Evolutionary conservation across 2,329 filamentous ascomycete species (phyloP), one percentile per base, ranked within the genome.

Genomic region (Fusarium avenaceum): DNA sequence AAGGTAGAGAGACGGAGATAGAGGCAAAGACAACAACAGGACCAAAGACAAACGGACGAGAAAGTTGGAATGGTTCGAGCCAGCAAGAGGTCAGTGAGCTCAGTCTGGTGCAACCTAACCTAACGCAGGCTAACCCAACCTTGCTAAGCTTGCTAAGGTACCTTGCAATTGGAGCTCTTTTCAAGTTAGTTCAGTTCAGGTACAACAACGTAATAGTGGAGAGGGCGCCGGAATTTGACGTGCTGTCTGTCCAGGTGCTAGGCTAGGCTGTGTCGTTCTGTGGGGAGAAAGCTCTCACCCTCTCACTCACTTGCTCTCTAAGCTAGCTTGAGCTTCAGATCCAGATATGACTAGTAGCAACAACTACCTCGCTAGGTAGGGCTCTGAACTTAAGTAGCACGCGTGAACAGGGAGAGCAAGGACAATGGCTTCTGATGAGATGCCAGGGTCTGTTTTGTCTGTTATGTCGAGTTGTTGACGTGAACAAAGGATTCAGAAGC

Each of bases 21-120:
- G 35, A 38, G 17, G 33, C 33, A 38, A 17, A n/a, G 33, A 38
- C 15, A 38, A 17, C 17, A 19, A 62, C 22, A 46, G 15, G 42
- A 20, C 26, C 26, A 46, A 28, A 38, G 45, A 44, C 28, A 40
- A 63, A 50, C 30, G 50, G 46, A 47, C 46, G 48, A 57, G 57
- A 42, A 55, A 38, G 55, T 56, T 65, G 65, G 63, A 57, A 71
- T 67, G 62, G 69, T 67, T 61, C 57, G 58, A 67, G 62, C 59
- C 58, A 70, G 49, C 50, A 63, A 65, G 62, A 66, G 58, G 61
- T 64, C 67, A 72, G 70, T 72, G 68, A 72, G 70, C 68, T 73
- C 65, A 20, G 55, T 33, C 50, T 63, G 62, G 60, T 62, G 54
- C 64, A 60, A 66, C 67, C 61, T 53, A 62, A 51, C 59, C 45